Evolutionary conservation across 371 early-diverging fungal species (phyloP), one percentile per base, ranked within the genome.

Genomic region (Entomophthora muscae): DNA sequence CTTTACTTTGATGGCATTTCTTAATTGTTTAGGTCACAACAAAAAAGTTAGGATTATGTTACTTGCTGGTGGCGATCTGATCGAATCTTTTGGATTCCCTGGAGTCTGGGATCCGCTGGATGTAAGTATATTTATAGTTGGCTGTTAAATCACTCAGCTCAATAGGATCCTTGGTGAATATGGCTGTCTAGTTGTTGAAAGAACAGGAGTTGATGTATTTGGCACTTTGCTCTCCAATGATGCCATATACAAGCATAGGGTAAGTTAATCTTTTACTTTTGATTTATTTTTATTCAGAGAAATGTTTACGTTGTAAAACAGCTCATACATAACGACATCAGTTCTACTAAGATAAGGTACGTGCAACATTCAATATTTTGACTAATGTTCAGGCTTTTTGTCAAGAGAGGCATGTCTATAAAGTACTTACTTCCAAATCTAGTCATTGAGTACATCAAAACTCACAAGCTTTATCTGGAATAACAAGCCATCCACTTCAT

Each of bases 61-160:
- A 53, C 76, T 98, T 60, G 96, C 98, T 22, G 98, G 98, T 52
- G 96, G 95, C 32, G 98, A 98, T 70, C 75, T 98, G 53, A 95
- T 98, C 55, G 89, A 95, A 67, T 90, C 92, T 0, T 94, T 98
- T 79, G 90, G 89, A 1, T 80, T 83, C 42, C 93, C 92, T 3
- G 85, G 88, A 60, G 83, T 96, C 22, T 98, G 98, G 98, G 78
- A 83, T 10, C 81, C 84, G 0, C 75, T 81, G 13, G 97, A 96
- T 81, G 92, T 92, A 82, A 77, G 85, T 73, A 22, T 56, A 61
- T 7, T 58, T 61, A 5, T 22, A 52, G 55, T n/a, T 63, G 32
- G 52, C 57, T 52, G 30, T 66, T 42, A 57, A 33, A 42, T 30
- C 61, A 7, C 65, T n/a, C 76, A 95, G 93, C 76, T 97, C 29